A percentile compares a stretch with the other conserved stretches of the same genome.
These are phyloP conservation scores for Puccinia sorghi DNA, from an alignment of 1,284 basidiomycete genomes.

Conservation along the genomic window DNA sequence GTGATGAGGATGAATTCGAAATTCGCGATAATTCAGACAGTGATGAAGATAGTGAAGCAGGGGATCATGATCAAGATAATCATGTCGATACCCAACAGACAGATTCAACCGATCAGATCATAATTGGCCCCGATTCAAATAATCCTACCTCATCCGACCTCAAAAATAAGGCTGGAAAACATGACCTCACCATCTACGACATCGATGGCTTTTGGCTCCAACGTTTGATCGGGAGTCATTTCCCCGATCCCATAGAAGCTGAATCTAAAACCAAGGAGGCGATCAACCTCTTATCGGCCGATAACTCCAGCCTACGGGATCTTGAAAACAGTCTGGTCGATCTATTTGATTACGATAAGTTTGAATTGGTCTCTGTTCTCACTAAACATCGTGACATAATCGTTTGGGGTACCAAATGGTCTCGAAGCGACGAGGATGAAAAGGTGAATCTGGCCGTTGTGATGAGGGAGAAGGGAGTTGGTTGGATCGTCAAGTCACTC, in stretches of 20 bases:
- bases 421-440: conserved; percentile 84
- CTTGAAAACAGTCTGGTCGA: conserved; percentile 98
- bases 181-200: conserved; percentile 74
- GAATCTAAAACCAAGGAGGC: conserved; percentile 86
- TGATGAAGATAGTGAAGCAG: conserved; percentile 71
- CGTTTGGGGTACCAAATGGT: conserved; percentile 97
- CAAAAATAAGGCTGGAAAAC: conserved; percentile 40
- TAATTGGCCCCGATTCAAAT: conserved; percentile 48
- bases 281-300: conserved; percentile 76
- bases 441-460: conserved; percentile 92
- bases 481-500: conserved; percentile 90
- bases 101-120: conserved; percentile 62
- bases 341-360: conserved; percentile 84
- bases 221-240: conserved; percentile 83
- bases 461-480: conserved; percentile 95
- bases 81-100: conserved; percentile 53
- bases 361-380: conserved; percentile 85
- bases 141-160: conserved; percentile 58
- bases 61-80: conserved; percentile 71
- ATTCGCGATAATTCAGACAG: conserved; percentile 90
- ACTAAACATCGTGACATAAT: conserved; percentile 94
- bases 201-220: conserved; percentile 99
- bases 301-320: conserved; percentile 85
- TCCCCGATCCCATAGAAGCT: conserved; percentile 90
- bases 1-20: conserved; percentile 71